Evolutionary conservation across 2,329 filamentous ascomycete species (phyloP), one percentile per base, ranked within the genome.

Genomic region (Drechmeria coniospora): DNA sequence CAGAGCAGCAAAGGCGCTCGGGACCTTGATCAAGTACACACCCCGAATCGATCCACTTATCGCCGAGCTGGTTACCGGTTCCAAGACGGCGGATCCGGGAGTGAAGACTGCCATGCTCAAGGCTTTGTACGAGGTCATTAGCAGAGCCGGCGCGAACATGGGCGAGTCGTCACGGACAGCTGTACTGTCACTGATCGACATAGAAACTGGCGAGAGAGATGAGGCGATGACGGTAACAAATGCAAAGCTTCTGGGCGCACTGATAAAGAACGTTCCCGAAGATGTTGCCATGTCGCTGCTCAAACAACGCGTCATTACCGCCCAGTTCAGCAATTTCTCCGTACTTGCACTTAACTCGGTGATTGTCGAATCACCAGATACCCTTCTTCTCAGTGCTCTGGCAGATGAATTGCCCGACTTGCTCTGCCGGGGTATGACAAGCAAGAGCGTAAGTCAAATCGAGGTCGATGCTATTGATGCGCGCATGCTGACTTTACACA

Each of bases 41-140:
- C 87, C 90, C 15, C 76, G 92, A 46, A 82, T 98, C 15, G 92
- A 98, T 53, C 90, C 92, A 27, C 67, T 98, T 30, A 92, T 98
- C 38, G 61, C 69, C 34, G 90, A 98, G 55, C 67, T 98, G 26
- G 84, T 95, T 13, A 80, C 90, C n/a, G 90, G 90, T 25, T 90
- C 84, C 15, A 94, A 87, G 62, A 95, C 90, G 0, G 36, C 46
- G 14, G 87, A 95, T 46, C 48, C 73, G 5, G 87, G 87, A 25
- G 90, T 98, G 37, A 81, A 74, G 54, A 90, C 79, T 39, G 90
- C 90, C 16, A 98, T 98, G 90, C 67, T 98, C 44, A 93, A 92
- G 61, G 90, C 90, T 3, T 58, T 98, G 25, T 94, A 92, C 47
- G 87, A 95, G 47, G 90, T 98, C 17, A 78, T 98, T 34, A 87